phyloP scores from a whole-genome alignment of 495 filamentous ascomycete genomes.

The Staphylotrichum longicolle region DNA sequence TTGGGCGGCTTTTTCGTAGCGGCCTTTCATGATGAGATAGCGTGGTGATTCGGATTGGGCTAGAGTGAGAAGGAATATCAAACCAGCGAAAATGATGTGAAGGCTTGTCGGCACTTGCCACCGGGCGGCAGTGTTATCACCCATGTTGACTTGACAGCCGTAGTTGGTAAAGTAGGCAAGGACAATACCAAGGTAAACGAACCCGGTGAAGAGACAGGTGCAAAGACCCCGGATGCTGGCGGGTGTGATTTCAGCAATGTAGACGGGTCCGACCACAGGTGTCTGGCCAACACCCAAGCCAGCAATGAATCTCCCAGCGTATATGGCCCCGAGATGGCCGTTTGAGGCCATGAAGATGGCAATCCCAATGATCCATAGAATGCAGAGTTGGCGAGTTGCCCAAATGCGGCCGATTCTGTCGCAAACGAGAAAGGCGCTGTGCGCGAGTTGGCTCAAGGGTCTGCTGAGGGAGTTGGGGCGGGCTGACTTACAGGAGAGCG shows the following conservation, averaged over 20 bases:
- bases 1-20: slow-evolving; percentile 44
- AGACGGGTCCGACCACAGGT: slow-evolving; percentile 60
- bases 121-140: slow-evolving; percentile 54
- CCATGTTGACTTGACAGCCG: slow-evolving; percentile 58
- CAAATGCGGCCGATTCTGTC: slow-evolving; percentile 67
- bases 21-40: slow-evolving; percentile 53
- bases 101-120: slow-evolving; percentile 66
- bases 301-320: slow-evolving; percentile 65
- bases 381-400: slow-evolving; percentile 65
- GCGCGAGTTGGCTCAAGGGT: neutral
- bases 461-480: neutral
- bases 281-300: slow-evolving; percentile 68
- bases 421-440: slow-evolving; percentile 60
- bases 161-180: slow-evolving; percentile 58
- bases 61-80: slow-evolving; percentile 64
- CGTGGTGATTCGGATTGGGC: slow-evolving; percentile 62
- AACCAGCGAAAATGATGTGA: slow-evolving; percentile 69
- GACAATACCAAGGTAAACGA: slow-evolving; percentile 62
- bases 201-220: slow-evolving; percentile 65
- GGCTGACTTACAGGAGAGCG: slow-evolving; percentile 54
- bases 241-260: slow-evolving; percentile 62
- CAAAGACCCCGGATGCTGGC: slow-evolving; percentile 64
- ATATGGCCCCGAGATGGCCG: slow-evolving; percentile 45
- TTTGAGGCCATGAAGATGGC: slow-evolving; percentile 61
- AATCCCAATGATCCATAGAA: slow-evolving; percentile 66